phyloP scores from a whole-genome alignment of 148 eudicot species.

The Spergularia marina region DNA sequence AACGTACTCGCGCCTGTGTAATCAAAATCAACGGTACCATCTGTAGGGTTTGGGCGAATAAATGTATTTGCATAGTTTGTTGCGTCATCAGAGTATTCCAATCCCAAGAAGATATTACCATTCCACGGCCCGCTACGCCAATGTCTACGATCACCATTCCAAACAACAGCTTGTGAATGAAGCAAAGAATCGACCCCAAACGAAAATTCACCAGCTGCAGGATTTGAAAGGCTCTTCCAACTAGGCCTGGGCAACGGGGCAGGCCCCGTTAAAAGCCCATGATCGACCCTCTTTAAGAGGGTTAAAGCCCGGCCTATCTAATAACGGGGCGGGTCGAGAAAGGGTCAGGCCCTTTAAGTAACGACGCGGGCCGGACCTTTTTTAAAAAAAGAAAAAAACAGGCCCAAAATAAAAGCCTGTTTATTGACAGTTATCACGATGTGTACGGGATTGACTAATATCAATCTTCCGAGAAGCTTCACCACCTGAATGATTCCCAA shows the following conservation, averaged over 20 bases:
- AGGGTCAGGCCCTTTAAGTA: too few relatives aligned
- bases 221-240: constrained; percentile 33
- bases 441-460: constrained; percentile 36
- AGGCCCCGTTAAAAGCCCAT: too few relatives aligned
- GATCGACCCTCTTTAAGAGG: too few relatives aligned
- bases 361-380: too few relatives aligned
- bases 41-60: constrained; percentile 17
- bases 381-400: too few relatives aligned
- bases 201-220: constrained; percentile 33
- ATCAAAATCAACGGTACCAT: constrained; percentile 11
- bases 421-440: constrained; percentile 32
- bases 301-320: too few relatives aligned
- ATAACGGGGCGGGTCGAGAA: too few relatives aligned
- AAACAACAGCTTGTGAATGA: constrained; percentile 28
- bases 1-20: constrained; percentile 30
- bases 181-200: constrained; percentile 25
- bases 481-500: constrained; percentile 41
- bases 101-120: constrained; percentile 37
- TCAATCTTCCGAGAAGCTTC: constrained; percentile 38
- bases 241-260: too few relatives aligned
- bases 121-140: constrained; percentile 45
- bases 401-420: too few relatives aligned
- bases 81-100: constrained; percentile 25
- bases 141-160: constrained; percentile 27
- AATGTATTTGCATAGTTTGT: constrained; percentile 30